Percentiles rank a stretch among this genome's conserved stretches.
Evolutionary conservation across 2,329 filamentous ascomycete species (phyloP).

Genomic region (Ramularia collo-cygni): DNA sequence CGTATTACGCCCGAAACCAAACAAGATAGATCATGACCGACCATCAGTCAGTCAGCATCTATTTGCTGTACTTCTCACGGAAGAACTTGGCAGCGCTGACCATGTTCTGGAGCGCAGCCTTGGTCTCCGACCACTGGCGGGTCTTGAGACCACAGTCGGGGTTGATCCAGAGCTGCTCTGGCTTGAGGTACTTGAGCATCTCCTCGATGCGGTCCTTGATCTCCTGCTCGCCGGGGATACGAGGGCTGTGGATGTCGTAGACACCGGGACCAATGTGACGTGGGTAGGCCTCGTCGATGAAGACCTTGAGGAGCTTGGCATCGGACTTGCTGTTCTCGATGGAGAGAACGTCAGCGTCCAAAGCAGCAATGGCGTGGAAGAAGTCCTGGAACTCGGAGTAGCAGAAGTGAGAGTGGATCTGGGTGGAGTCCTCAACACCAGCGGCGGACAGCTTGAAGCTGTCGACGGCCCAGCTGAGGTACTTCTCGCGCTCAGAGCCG

Average conservation of each 20-base stretch:
- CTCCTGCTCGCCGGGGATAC: conserved; percentile 94
- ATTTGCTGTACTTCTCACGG: conserved; percentile 55
- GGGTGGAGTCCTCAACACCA: conserved; percentile 88
- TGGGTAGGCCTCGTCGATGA: conserved; percentile 93
- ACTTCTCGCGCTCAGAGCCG: conserved; percentile 91
- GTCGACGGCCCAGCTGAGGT: conserved; percentile 95
- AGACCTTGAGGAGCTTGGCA: conserved; percentile 97
- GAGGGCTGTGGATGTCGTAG: conserved; percentile 99
- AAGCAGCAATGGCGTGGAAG: conserved; percentile 98
- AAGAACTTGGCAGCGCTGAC: conserved; percentile 96
- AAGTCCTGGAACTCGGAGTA: conserved; percentile 99
- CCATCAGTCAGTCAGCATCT: no score
- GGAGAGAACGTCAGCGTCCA: conserved; percentile 95
- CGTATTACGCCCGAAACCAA: no score
- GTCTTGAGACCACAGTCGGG: conserved; percentile 99
- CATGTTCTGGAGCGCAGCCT: conserved; percentile 92
- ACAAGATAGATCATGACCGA: no score
- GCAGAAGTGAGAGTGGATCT: conserved; percentile 99
- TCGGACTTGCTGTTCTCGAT: conserved; percentile 99
- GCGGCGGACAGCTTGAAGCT: conserved; percentile 94
- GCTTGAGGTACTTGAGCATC: conserved; percentile 95
- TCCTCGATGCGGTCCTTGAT: conserved; percentile 96
- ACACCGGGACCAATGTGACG: conserved; percentile 95
- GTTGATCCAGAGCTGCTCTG: conserved; percentile 99
- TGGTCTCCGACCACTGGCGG: conserved; percentile 96